Base-by-base conservation (phyloP, 768 basidiomycete genomes). In the Xerocomus spinulosus region DNA sequence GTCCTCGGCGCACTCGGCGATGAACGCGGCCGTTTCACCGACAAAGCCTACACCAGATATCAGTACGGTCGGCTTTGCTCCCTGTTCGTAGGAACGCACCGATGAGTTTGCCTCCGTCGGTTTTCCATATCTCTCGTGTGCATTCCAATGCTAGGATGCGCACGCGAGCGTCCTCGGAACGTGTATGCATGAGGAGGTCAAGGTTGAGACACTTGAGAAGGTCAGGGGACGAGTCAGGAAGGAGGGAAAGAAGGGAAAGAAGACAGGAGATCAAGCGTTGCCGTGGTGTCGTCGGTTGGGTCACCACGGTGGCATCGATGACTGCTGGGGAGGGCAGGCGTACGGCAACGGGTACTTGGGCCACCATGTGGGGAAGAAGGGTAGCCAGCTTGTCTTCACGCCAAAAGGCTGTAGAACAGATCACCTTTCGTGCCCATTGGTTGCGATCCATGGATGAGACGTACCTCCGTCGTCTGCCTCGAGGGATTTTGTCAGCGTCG, bases 1-100 rank as follows among this genome's bases (percentile, higher is more conserved):
- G 59, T 95, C 92, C 68, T 92, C 90, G 4, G 81, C 79, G 59
- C 83, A 87, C 65, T 95, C 93, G 4, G 82, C 82, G 45, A 95
- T 83, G 69, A 95, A 92, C 23, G 87, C 84, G 15, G 87, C 74
- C 24, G 91, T 87, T 63, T 95, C 93, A 9, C 82, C 72, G 14
- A 79, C 82, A 57, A 90, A 87, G 10, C 84, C 89, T 89, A 56
- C 44, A 49, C 28, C 23, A 4, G n/a, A 20, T 8, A 14, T 33
- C 4, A 48, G 36, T 18, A 20, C 17, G 10, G 8, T 25, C n/a
- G 26, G 43, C 23, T 20, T 23, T 2, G 1, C 8, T n/a, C n/a
- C 21, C 21, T 42, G 32, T 12, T 10, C 5, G 9, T 14, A 5
- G 20, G 21, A n/a, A 32, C 26, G 12, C 53, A 87, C 88, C 83